Evolutionary conservation across 192 early-diverging fungal genomes (phyloP).

Genomic region (Radiomyces spectabilis): DNA sequence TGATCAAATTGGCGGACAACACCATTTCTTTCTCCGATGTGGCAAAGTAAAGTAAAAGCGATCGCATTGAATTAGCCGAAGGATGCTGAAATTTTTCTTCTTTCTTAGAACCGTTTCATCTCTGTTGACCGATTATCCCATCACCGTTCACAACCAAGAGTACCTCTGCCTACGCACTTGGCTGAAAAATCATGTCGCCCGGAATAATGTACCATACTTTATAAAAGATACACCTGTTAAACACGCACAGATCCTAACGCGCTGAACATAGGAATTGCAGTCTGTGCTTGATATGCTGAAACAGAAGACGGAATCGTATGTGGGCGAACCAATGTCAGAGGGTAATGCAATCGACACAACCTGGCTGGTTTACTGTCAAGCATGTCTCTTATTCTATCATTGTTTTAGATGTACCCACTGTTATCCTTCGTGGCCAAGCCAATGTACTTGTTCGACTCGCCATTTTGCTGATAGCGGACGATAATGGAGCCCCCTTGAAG

Average conservation of each 20-base stretch:
- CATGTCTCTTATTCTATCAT: not conserved
- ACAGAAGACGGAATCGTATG: constrained; percentile 1
- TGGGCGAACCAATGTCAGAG: constrained; percentile 14
- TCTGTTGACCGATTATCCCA: constrained; percentile 10
- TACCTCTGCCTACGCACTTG: constrained; percentile 6
- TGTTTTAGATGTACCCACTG: constrained; percentile 9
- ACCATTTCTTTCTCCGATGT: constrained; percentile 18
- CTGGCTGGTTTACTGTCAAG: no score
- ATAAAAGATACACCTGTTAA: no score
- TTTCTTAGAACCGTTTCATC: constrained; percentile 15
- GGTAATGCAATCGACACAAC: not conserved
- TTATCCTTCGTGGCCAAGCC: constrained; percentile 15
- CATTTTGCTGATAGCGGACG: constrained; percentile 4
- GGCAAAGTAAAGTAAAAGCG: constrained; percentile 13
- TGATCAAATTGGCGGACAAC: constrained; percentile 3
- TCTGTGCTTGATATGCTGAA: constrained; percentile 1
- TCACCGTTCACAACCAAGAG: constrained; percentile 3
- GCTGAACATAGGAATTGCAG: no score
- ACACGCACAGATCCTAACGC: no score
- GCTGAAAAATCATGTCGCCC: constrained; percentile 1
- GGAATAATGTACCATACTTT: not conserved
- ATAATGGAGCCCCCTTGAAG: not conserved
- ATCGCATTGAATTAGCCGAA: not conserved
- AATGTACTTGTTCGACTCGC: constrained; percentile 11
- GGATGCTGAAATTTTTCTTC: not conserved